phyloP scores from a whole-genome alignment of 805 yeast species.

The Naumovozyma dairenensis region DNA sequence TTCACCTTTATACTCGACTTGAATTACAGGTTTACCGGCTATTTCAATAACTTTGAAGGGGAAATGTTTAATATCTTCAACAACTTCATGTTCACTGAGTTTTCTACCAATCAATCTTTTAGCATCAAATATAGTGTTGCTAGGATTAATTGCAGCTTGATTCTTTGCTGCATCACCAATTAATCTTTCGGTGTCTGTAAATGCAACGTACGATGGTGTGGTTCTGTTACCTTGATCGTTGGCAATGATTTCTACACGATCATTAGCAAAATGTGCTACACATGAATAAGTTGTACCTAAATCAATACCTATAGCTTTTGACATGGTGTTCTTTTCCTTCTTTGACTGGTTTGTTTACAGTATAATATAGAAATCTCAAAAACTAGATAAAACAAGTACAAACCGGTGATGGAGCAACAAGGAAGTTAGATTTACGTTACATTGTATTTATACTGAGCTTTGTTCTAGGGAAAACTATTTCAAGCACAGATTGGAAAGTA shows the following conservation, averaged over 20 bases:
- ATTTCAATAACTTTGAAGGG: conserved; percentile 72
- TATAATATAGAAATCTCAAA: too few relatives aligned
- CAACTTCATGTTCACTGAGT: conserved; percentile 67
- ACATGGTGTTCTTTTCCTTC: too few relatives aligned
- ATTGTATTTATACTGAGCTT: too few relatives aligned
- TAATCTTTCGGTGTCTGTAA: conserved; percentile 81
- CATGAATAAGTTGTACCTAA: conserved; percentile 86
- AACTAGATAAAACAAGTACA: too few relatives aligned
- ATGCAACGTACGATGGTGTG: conserved; percentile 90
- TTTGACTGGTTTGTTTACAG: too few relatives aligned
- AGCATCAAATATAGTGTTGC: conserved; percentile 80
- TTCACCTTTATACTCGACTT: conserved; percentile 75
- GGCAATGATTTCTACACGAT: conserved; percentile 88
- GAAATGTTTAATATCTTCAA: conserved; percentile 68
- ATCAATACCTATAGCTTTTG: conserved; percentile 58
- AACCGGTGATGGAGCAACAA: too few relatives aligned
- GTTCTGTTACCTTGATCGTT: conserved; percentile 97
- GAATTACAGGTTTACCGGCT: conserved; percentile 67
- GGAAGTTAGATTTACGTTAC: too few relatives aligned
- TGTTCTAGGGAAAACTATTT: too few relatives aligned
- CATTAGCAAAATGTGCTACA: conserved; percentile 87
- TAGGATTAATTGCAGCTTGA: conserved; percentile 88
- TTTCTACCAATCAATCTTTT: conserved; percentile 90
- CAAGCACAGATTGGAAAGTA: too few relatives aligned
- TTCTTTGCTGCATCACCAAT: conserved; percentile 96